Conservation (phyloP, 345 rosid species). For the Eucalyptus polybractea region DNA sequence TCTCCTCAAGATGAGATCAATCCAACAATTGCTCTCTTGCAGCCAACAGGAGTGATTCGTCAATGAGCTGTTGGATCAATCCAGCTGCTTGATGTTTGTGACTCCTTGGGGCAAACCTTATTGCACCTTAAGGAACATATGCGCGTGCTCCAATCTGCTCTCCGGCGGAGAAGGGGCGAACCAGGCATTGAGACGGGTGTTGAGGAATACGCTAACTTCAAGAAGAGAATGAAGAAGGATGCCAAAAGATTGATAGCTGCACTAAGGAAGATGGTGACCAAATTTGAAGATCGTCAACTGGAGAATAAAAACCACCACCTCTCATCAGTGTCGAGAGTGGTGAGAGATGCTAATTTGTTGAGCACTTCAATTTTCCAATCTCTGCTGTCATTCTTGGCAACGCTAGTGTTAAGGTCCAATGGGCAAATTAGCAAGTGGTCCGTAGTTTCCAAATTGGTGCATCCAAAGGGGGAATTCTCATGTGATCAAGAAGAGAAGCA, state of each 20-base stretch:
- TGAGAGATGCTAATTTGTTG: conserved; percentile 20
- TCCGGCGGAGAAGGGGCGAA: conserved; percentile 41
- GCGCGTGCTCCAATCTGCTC: conserved; percentile 35
- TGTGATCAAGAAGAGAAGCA: conserved; percentile 33
- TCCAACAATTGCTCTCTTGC: conserved; percentile 26
- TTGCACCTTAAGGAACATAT: conserved; percentile 29
- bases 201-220: conserved; percentile 10
- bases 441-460: conserved; percentile 25
- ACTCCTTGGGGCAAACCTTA: conserved; percentile 28
- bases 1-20: conserved; percentile 37
- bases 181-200: conserved; percentile 9
- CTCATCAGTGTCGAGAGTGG: conserved; percentile 16
- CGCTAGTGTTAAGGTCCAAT: not conserved
- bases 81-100: conserved; percentile 45
- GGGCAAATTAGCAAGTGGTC: conserved; percentile 28
- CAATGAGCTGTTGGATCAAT: conserved; percentile 33
- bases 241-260: conserved; percentile 9
- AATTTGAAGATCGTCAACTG: not conserved
- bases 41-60: conserved; percentile 6
- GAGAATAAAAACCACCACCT: conserved; percentile 13
- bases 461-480: conserved; percentile 22
- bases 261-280: not conserved
- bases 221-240: conserved; percentile 43
- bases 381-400: conserved; percentile 19
- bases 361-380: conserved; percentile 27